Conservation (phyloP, 2,329 filamentous ascomycete species). For the Fusarium irregulare region DNA sequence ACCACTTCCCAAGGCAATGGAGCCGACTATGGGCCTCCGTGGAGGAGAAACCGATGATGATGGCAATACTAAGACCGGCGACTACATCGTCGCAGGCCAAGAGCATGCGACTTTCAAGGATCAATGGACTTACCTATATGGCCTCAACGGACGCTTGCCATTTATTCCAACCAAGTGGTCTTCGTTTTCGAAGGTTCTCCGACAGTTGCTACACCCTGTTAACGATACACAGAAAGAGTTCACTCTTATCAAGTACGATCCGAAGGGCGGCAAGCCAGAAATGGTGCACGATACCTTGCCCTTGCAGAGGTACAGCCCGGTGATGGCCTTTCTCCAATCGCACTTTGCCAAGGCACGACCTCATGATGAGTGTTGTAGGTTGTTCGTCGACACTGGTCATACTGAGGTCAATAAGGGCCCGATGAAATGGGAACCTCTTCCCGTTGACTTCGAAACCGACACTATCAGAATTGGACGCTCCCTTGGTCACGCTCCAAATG, state of each 20-base stretch:
- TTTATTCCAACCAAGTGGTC: slow-evolving; percentile 38
- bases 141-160: slow-evolving; percentile 50
- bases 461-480: slow-evolving; percentile 31
- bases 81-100: slow-evolving; percentile 15
- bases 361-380: slow-evolving; percentile 28
- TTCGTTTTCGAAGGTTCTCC: slow-evolving; percentile 38
- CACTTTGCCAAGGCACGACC: slow-evolving; percentile 4
- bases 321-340: neutral
- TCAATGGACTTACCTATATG: slow-evolving; percentile 40
- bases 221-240: neutral
- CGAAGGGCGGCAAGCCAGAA: neutral
- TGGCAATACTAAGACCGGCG: neutral
- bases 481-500: slow-evolving; percentile 2
- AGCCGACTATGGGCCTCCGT: slow-evolving; percentile 24
- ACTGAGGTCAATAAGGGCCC: slow-evolving; percentile 4
- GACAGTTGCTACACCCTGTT: slow-evolving; percentile 37
- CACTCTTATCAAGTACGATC: slow-evolving; percentile 30
- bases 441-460: slow-evolving; percentile 25
- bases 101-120: neutral
- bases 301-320: neutral
- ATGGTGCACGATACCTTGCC: slow-evolving; percentile 21
- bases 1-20: slow-evolving; percentile 3
- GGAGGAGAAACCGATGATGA: slow-evolving; percentile 16
- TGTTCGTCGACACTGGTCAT: slow-evolving; percentile 38
- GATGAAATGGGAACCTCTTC: slow-evolving; percentile 38